Base-by-base conservation (phyloP, 805 yeast genomes). In the Ogataea pilisensis region DNA sequence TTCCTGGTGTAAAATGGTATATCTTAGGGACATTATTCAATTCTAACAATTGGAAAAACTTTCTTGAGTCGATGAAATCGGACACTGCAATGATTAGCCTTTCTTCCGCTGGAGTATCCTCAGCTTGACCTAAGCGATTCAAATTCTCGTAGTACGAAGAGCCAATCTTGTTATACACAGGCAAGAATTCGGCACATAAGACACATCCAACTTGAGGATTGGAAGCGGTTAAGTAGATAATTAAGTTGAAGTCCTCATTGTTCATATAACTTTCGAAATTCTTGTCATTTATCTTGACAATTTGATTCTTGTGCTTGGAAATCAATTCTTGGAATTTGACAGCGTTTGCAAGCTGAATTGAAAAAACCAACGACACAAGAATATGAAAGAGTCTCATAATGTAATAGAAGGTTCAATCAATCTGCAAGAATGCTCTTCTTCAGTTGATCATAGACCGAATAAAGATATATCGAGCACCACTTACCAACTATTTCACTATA, bases 21-120 rank as follows among this genome's bases (percentile, higher is more conserved):
- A 89, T 55, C 55, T 85, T 80, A 24, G 99, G 99, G 21, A 91
- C 95, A 41, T 80, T 79, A 50, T 76, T 75, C 52, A 91, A 68
- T 7, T 67, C 54, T 50, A 83, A 66, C 13, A 67, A 59, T 51
- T 69, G 70, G 63, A 79, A 85, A 11, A 75, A 62, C 34, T 65
- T 64, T 51, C 72, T 73, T 13, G 80, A 71, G 35, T 77, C 77
- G 34, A 70, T 64, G 55, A 85, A 80, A 55, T 91, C 96, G 13
- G 95, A 80, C 32, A 72, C 65, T 14, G 86, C 85, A 61, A 91
- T 86, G 66, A 75, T 80, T 29, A 90, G 64, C 24, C 52, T 54
- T n/a, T 69, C 73, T 34, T 70, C 74, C 31, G 68, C 75, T 8
- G 9, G 9, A 22, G 26, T 16, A 14, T 27, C 16, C 44, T 70